Percentiles rank a stretch among this genome's conserved stretches.
Evolutionary conservation across 208 protist genomes (phyloP).

Genomic region (Wallacemonas sp.): DNA sequence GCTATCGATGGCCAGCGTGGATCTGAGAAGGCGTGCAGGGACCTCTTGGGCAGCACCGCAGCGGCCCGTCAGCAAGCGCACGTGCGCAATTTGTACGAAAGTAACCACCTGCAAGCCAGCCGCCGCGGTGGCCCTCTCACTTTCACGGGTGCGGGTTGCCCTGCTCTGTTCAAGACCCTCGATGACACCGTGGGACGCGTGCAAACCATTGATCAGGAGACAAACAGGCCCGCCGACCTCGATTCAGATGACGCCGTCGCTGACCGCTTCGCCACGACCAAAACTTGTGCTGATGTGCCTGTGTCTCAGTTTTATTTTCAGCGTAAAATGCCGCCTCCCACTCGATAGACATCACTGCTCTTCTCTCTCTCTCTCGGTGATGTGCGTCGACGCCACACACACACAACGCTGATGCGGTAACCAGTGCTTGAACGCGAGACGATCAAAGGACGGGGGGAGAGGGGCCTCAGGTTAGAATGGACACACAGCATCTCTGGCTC

Average conservation of each 20-base stretch:
- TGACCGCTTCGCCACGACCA: conserved; percentile 42
- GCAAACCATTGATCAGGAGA: neutral
- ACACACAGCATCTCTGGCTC: too few species aligned
- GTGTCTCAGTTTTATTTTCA: conserved; percentile 59
- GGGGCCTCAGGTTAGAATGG: too few species aligned
- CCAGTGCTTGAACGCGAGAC: too few species aligned
- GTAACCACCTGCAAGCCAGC: conserved; percentile 21
- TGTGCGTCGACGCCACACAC: too few species aligned
- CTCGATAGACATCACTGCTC: too few species aligned
- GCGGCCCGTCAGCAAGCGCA: conserved; percentile 11
- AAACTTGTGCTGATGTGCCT: conserved; percentile 31
- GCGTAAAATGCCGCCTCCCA: conserved; percentile 35
- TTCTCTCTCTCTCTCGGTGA: too few species aligned
- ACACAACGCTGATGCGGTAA: too few species aligned
- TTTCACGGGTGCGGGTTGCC: neutral
- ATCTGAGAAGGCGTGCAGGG: neutral
- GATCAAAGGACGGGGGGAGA: too few species aligned
- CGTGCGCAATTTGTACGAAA: conserved; percentile 40
- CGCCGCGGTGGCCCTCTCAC: neutral
- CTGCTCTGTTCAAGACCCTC: conserved; percentile 10
- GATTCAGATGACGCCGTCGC: conserved; percentile 2
- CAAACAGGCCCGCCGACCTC: neutral
- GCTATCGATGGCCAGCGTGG: too few species aligned
- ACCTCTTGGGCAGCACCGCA: conserved; percentile 2
- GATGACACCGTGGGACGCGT: neutral